Evolutionary conservation across 2,329 filamentous ascomycete genomes (phyloP).

Genomic region (Metarhizium anisopliae): DNA sequence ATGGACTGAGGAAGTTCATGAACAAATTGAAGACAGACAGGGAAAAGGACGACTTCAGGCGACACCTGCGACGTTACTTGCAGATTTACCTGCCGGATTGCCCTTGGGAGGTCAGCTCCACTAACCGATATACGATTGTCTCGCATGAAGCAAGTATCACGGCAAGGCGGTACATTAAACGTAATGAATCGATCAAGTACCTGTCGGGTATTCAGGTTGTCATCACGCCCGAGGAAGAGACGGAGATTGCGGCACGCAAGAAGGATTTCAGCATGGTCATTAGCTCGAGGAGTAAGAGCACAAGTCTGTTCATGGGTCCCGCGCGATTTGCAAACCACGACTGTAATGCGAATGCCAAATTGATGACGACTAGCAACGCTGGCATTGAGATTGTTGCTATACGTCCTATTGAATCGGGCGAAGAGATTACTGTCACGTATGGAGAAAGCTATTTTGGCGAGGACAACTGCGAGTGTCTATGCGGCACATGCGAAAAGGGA

Average conservation of each 20-base stretch:
- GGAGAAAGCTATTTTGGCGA: slow-evolving; percentile 94
- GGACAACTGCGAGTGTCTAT: slow-evolving; percentile 91
- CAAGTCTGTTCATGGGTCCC: slow-evolving; percentile 88
- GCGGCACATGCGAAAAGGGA: slow-evolving; percentile 71
- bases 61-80: slow-evolving; percentile 82
- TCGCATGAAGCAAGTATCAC: slow-evolving; percentile 83
- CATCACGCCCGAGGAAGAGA: slow-evolving; percentile 87
- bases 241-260: slow-evolving; percentile 67
- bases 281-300: slow-evolving; percentile 81
- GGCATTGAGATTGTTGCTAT: slow-evolving; percentile 87
- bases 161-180: slow-evolving; percentile 68
- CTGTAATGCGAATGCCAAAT: slow-evolving; percentile 81
- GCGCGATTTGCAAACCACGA: slow-evolving; percentile 97
- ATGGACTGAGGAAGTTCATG: slow-evolving; percentile 65
- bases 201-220: slow-evolving; percentile 84
- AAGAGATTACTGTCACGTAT: slow-evolving; percentile 95
- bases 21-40: slow-evolving; percentile 59
- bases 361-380: slow-evolving; percentile 74
- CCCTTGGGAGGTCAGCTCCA: slow-evolving; percentile 83
- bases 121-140: slow-evolving; percentile 89
- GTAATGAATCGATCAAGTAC: slow-evolving; percentile 83
- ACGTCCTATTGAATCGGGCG: slow-evolving; percentile 72
- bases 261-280: slow-evolving; percentile 97
- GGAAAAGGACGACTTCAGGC: slow-evolving; percentile 78
- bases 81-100: slow-evolving; percentile 90